These are phyloP conservation scores for Proliferodiscus dingleyae DNA, from an alignment of 2,329 filamentous ascomycete species.

Conservation along the genomic window DNA sequence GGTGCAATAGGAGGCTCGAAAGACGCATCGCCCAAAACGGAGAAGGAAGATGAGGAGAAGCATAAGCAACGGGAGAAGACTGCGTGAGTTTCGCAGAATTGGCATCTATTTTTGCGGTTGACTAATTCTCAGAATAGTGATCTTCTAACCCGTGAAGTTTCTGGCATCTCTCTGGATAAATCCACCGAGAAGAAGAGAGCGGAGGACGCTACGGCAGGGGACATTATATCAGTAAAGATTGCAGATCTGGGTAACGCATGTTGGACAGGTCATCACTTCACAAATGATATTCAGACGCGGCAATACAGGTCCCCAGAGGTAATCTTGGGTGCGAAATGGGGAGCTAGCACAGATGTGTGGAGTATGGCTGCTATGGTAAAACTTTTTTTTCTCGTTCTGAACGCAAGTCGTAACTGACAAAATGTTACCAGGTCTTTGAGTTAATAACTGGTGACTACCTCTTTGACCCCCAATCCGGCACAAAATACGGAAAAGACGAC, in stretches of 20 bases:
- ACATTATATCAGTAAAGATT: constrained; percentile 91
- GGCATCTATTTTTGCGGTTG: neutral
- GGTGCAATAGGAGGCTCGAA: constrained; percentile 43
- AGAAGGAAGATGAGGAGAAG: constrained; percentile 50
- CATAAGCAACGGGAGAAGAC: constrained; percentile 89
- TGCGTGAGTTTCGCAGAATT: constrained; percentile 59
- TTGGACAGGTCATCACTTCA: constrained; percentile 99
- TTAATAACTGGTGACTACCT: constrained; percentile 97
- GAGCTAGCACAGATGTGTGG: constrained; percentile 98
- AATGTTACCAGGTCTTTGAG: constrained; percentile 81
- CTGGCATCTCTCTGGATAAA: constrained; percentile 89
- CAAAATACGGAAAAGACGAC: constrained; percentile 98
- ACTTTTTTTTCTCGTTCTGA: constrained; percentile 3
- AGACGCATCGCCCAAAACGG: constrained; percentile 45
- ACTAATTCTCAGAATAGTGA: constrained; percentile 53
- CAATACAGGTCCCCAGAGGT: constrained; percentile 98
- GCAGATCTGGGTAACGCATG: constrained; percentile 97
- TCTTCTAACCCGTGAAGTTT: constrained; percentile 85
- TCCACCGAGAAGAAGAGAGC: constrained; percentile 57
- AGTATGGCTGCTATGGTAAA: constrained; percentile 98
- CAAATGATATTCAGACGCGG: constrained; percentile 96
- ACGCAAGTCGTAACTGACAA: neutral
- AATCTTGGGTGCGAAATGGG: constrained; percentile 95
- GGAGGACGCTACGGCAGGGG: constrained; percentile 47
- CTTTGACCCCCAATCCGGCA: constrained; percentile 96